Evolutionary conservation across 306 rosid species (phyloP), one percentile per base, ranked within the genome.

Genomic region (Oxytropis ochrocephala): DNA sequence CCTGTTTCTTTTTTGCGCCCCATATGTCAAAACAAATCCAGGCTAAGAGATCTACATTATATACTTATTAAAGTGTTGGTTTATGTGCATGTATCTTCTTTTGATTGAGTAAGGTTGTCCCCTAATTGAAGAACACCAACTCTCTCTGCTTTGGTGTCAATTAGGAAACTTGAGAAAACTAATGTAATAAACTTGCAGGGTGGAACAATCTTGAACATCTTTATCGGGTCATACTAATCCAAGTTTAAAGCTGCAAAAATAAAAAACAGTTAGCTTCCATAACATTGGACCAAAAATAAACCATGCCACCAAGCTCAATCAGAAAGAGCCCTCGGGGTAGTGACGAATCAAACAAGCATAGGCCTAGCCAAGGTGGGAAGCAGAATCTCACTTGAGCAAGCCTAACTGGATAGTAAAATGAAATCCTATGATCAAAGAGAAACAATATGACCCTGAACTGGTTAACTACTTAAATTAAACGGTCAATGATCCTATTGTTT

Each of bases 321-420:
- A 85, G 88, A 81, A 19, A 84, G 68, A 78, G 99, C 99, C 56
- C 58, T 94, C 44, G 97, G 96, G n/a, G 12, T 8, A 42, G 11
- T 16, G 29, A 7, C 3, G 18, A 24, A 7, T 29, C 58, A 52
- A 9, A 51, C 33, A 55, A 12, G 18, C 4, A n/a, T n/a, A 24
- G 7, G 0, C 8, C 32, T 3, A 43, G 41, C 35, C 33, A 33
- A 7, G 68, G 24, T 57, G 58, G 16, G 11, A 14, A 48, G 24
- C 27, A 21, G 27, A 1, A 21, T 2, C 27, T 21, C 27, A 21
- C 27, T 21, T 21, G 38, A 36, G 36, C 17, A 67, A 39, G 13
- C 8, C 12, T 13, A 47, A 56, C 11, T 44, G 8, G 21, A 64
- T 50, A 10, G n/a, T 7, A 42, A 48, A 32, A 50, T 32, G 12